phyloP scores from a whole-genome alignment of 208 protist species.

The Wallacemonas collosoma region DNA sequence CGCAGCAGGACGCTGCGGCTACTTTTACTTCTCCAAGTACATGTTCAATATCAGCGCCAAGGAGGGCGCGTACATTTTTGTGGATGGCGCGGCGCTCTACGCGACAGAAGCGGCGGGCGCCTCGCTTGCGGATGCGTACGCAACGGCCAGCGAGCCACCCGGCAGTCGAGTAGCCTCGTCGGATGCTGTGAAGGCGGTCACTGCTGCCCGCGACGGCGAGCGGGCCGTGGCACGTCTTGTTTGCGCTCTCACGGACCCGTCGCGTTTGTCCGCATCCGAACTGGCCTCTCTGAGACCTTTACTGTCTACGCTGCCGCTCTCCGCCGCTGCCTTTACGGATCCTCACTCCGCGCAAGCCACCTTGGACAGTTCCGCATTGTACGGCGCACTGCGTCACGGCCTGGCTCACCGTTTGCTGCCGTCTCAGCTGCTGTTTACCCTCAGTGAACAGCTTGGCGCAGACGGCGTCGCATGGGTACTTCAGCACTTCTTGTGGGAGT shows the following conservation, averaged over 20 bases:
- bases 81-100: constrained; percentile 30
- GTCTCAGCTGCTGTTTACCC: constrained; percentile 39
- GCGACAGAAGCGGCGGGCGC: neutral
- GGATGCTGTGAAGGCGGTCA: neutral
- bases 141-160: neutral
- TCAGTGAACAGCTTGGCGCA: constrained; percentile 33
- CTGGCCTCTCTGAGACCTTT: neutral
- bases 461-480: constrained; percentile 11
- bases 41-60: constrained; percentile 47
- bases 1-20: constrained; percentile 45
- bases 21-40: constrained; percentile 59
- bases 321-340: neutral
- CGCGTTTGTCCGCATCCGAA: neutral
- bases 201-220: neutral
- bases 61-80: constrained; percentile 53
- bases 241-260: neutral
- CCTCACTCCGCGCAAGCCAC: neutral
- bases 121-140: neutral
- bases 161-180: neutral
- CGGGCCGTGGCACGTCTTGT: neutral
- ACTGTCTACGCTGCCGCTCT: constrained; percentile 5
- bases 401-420: constrained; percentile 1
- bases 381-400: neutral
- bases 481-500: neutral
- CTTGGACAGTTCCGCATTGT: neutral